Conservation (phyloP, 148 eudicot genomes). For the Silene latifolia region DNA sequence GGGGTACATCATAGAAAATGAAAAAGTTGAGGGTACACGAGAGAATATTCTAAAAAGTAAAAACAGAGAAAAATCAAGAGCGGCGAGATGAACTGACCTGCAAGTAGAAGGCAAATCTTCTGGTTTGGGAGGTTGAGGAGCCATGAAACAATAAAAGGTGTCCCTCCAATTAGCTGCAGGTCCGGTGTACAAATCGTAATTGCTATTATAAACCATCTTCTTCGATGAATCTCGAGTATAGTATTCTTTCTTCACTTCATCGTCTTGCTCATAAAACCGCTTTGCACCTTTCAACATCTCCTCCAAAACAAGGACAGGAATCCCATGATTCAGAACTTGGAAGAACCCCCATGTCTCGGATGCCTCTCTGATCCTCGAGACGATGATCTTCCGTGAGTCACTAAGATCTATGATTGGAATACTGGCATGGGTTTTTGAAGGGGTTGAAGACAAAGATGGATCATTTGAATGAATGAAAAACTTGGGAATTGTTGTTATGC, state of each 20-base stretch:
- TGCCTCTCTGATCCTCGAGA: conserved; percentile 20
- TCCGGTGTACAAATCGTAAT: conserved; percentile 40
- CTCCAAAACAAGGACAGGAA: conserved; percentile 24
- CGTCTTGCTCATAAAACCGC: conserved; percentile 36
- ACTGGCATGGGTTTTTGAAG: conserved; percentile 4
- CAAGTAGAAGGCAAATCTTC: conserved; percentile 46
- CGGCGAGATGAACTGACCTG: conserved; percentile 34
- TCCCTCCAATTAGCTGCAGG: conserved; percentile 59
- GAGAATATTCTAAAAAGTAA: no score
- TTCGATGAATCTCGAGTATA: conserved; percentile 29
- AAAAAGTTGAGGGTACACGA: no score
- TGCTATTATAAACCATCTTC: conserved; percentile 35
- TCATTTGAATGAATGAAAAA: conserved; percentile 25
- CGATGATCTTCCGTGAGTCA: background rate
- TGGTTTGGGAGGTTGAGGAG: conserved; percentile 38
- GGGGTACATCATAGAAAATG: no score
- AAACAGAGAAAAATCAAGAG: background rate
- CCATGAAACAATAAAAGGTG: conserved; percentile 28
- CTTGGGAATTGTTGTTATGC: conserved; percentile 30
- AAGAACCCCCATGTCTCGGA: conserved; percentile 34
- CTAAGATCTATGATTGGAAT: conserved; percentile 7
- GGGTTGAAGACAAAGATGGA: background rate
- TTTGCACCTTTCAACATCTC: conserved; percentile 28
- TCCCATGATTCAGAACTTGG: conserved; percentile 43
- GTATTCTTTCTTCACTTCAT: conserved; percentile 31